A percentile compares a stretch with the other conserved stretches of the same genome.
Evolutionary conservation across 371 early-diverging fungal species (phyloP).

Genomic region (Apophysomyces elegans): DNA sequence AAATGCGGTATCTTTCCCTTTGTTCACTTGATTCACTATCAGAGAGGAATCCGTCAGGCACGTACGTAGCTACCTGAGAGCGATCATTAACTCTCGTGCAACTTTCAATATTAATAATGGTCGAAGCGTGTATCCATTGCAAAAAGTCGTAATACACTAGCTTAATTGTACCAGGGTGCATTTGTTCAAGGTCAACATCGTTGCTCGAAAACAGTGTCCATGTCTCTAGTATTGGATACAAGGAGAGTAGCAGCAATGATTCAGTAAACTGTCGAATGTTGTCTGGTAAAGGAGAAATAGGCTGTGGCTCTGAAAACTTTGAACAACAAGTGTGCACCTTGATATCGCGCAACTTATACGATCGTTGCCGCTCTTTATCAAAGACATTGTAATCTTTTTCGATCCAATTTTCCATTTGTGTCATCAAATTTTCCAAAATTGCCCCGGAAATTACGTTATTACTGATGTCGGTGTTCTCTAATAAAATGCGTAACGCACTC

Average conservation of each 20-base stretch:
- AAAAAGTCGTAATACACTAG: slow-evolving; percentile 30
- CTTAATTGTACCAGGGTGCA: slow-evolving; percentile 31
- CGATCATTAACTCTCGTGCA: neutral
- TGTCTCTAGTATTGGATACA: slow-evolving; percentile 36
- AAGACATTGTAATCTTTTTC: slow-evolving; percentile 9
- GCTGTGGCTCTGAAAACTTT: neutral
- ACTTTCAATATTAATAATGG: neutral
- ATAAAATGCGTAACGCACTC: slow-evolving; percentile 42
- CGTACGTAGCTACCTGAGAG: neutral
- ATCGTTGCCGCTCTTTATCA: slow-evolving; percentile 11
- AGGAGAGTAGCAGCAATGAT: slow-evolving; percentile 27
- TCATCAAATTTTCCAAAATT: slow-evolving; percentile 22
- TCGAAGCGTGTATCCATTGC: slow-evolving; percentile 26
- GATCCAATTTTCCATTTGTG: slow-evolving; percentile 20
- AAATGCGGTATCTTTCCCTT: slow-evolving; percentile 11
- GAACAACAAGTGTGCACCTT: neutral
- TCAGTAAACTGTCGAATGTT: slow-evolving; percentile 27
- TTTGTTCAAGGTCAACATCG: slow-evolving; percentile 17
- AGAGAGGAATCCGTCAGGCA: neutral
- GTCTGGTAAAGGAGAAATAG: slow-evolving; percentile 21
- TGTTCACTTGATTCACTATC: neutral
- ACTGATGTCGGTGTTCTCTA: slow-evolving; percentile 42
- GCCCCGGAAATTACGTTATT: slow-evolving; percentile 28
- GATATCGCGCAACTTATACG: slow-evolving; percentile 10
- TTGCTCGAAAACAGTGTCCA: slow-evolving; percentile 28